Conservation (phyloP, 352 stramenopile species). For the Phytophthora pisi region DNA sequence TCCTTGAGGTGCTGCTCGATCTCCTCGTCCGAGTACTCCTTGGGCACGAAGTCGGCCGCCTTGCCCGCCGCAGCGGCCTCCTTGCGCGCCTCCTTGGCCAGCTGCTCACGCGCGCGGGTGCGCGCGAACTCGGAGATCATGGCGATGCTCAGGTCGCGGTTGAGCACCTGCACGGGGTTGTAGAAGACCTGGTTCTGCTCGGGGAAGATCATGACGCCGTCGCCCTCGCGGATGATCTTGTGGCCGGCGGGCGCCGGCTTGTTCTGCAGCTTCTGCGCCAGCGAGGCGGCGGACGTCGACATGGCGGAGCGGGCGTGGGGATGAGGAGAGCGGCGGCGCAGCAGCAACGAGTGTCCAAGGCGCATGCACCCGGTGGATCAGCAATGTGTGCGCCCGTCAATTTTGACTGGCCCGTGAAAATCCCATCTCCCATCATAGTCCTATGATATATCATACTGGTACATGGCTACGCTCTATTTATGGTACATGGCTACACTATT, state of each 20-base stretch:
- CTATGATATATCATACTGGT: neutral
- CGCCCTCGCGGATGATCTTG: constrained; percentile 91
- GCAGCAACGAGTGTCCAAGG: constrained; percentile 13
- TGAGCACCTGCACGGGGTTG: constrained; percentile 97
- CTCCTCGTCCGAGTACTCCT: constrained; percentile 68
- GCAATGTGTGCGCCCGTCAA: neutral
- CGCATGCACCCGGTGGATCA: constrained; percentile 31
- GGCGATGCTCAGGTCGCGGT: constrained; percentile 98
- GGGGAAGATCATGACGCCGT: constrained; percentile 92
- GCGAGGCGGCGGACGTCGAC: constrained; percentile 50
- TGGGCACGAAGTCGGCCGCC: constrained; percentile 44
- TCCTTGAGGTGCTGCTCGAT: constrained; percentile 70
- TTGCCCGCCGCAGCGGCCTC: constrained; percentile 43
- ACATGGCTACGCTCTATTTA: neutral
- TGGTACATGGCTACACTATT: neutral
- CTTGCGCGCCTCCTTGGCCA: constrained; percentile 78
- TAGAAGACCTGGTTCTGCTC: constrained; percentile 93
- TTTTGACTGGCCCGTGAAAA: constrained; percentile 1
- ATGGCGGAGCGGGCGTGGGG: constrained; percentile 25
- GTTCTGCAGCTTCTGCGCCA: constrained; percentile 66
- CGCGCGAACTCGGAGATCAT: constrained; percentile 98
- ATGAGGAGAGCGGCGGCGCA: neutral
- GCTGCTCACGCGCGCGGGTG: constrained; percentile 74
- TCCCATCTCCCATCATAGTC: neutral
- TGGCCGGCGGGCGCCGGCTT: constrained; percentile 66